Evolutionary conservation across 306 rosid genomes (phyloP), one percentile per base, ranked within the genome.

Genomic region (Rosa chinensis): DNA sequence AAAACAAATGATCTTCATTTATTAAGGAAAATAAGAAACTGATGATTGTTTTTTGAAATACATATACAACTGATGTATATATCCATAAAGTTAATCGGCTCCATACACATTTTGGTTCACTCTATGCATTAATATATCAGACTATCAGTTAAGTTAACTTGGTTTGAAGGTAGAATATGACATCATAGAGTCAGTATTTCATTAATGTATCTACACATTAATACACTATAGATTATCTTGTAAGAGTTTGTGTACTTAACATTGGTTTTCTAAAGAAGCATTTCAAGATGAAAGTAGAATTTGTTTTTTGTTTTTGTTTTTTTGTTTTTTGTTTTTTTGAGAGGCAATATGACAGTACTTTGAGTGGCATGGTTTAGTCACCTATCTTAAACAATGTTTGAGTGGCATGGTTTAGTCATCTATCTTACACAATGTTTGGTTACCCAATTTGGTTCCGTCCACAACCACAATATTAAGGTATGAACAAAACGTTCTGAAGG

Each of bases 401-500:
- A 48, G 53, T 13, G 53, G 13, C 62, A 55, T 20, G 20, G 72
- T 53, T 42, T 66, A 50, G 73, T 77, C 50, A 50, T n/a, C 37
- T 49, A 64, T 64, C 28, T 8, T 4, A 20, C 17, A 16, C 40
- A 21, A 6, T 58, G 69, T 16, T 13, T 76, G 66, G 72, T 74
- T 16, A 23, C 59, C 47, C 40, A 62, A 62, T 61, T 40, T 75
- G 53, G 37, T 79, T 39, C 78, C 42, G 74, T 77, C 66, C 73
- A 18, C 77, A 79, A 79, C 8, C n/a, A 53, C 59, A 20, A 53
- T 4, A 61, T 9, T 10, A 13, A 62, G 75, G 83, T 81, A 64
- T 78, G 79, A 64, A 86, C 88, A 86, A 81, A 42, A 70, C 90
- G 77, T 81, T 66, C 66, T 64, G 49, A 77, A 73, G 87, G 91